phyloP scores from a whole-genome alignment of 805 yeast genomes.

The Monosporozyma solicola region DNA sequence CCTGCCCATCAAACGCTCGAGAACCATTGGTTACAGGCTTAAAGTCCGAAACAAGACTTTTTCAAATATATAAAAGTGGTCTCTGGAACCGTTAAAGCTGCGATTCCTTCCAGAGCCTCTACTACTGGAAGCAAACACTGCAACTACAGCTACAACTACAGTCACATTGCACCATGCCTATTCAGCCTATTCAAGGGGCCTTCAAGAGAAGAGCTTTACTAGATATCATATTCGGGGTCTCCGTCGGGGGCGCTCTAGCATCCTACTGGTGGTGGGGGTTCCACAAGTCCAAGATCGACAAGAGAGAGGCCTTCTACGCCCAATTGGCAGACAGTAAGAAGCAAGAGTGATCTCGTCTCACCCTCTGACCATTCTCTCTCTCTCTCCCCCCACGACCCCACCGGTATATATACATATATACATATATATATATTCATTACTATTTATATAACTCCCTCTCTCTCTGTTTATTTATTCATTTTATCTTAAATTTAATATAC shows the following conservation, averaged over 20 bases:
- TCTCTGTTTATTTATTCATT: background rate
- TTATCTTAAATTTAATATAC: background rate
- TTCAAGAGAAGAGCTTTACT: slow-evolving; percentile 72
- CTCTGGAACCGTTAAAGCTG: background rate
- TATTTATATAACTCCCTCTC: background rate
- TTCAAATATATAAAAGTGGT: background rate
- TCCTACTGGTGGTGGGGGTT: slow-evolving; percentile 75
- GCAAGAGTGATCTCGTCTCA: slow-evolving; percentile 14
- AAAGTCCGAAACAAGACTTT: background rate
- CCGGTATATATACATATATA: background rate
- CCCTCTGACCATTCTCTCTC: background rate
- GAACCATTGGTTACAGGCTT: background rate
- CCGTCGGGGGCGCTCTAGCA: slow-evolving; percentile 54
- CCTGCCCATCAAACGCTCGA: background rate
- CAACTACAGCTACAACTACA: background rate
- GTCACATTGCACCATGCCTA: slow-evolving; percentile 31
- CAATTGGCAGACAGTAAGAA: slow-evolving; percentile 67
- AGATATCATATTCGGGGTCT: slow-evolving; percentile 66
- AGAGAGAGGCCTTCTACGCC: slow-evolving; percentile 80
- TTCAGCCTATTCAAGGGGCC: slow-evolving; percentile 80
- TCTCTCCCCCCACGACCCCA: background rate
- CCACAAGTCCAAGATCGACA: slow-evolving; percentile 66
- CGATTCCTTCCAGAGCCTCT: background rate
- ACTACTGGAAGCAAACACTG: background rate
- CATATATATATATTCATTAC: background rate